These are phyloP conservation scores for Adenanthera pavonina DNA, from an alignment of 306 rosid species.

Conservation along the genomic window DNA sequence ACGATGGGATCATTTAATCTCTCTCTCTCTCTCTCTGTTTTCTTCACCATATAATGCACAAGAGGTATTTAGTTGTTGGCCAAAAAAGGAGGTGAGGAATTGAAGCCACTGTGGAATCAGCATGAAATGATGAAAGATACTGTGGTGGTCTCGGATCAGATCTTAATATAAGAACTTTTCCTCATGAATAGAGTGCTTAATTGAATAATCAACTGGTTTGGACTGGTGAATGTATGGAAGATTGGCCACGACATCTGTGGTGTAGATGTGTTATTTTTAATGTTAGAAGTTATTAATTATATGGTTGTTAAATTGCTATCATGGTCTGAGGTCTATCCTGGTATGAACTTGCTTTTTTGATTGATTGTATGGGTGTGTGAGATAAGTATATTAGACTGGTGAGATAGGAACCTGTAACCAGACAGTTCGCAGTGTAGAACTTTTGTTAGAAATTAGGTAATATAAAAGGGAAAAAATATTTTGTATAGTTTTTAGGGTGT, in stretches of 20 bases:
- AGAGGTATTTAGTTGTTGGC: neutral
- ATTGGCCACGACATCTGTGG: neutral
- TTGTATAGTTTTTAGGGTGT: neutral
- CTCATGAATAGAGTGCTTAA: neutral
- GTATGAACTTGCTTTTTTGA: constrained; percentile 4
- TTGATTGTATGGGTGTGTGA: neutral
- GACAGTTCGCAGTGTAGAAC: too few species aligned
- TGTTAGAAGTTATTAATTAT: neutral
- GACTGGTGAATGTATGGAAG: neutral
- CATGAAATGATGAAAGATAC: neutral
- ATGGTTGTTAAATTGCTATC: neutral
- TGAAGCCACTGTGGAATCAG: neutral
- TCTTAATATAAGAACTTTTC: neutral
- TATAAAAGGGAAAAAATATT: too few species aligned
- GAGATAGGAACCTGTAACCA: too few species aligned
- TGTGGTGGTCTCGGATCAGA: constrained; percentile 13
- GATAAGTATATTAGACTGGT: too few species aligned
- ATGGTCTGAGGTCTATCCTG: neutral
- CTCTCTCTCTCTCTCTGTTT: neutral
- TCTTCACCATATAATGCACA: neutral
- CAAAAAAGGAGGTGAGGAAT: neutral
- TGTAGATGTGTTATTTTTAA: neutral
- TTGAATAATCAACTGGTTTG: neutral
- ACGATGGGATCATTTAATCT: neutral
- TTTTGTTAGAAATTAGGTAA: too few species aligned